A percentile compares a stretch with the other conserved stretches of the same genome.
Evolutionary conservation across 306 rosid genomes (phyloP).

Genomic region (Sicyos edulis): DNA sequence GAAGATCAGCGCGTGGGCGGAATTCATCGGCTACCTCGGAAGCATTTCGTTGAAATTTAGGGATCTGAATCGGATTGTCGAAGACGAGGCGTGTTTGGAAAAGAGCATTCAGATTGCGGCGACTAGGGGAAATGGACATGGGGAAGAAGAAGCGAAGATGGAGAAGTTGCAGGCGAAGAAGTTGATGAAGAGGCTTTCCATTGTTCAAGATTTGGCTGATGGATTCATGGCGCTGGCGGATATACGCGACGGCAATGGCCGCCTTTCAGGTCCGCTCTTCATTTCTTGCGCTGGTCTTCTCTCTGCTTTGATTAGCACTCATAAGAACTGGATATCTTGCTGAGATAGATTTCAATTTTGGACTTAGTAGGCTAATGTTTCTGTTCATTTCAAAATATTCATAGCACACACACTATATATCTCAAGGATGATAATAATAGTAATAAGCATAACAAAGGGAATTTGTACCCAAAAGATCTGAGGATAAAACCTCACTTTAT

Average conservation of each 20-base stretch:
- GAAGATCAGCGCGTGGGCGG: constrained; percentile 53
- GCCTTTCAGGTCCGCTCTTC: constrained; percentile 44
- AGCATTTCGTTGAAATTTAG: constrained; percentile 49
- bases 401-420: not conserved
- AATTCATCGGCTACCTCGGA: constrained; percentile 43
- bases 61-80: constrained; percentile 40
- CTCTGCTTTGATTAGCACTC: constrained; percentile 79
- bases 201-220: constrained; percentile 86
- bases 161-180: constrained; percentile 51
- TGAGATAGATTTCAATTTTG: constrained; percentile 22
- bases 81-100: no score
- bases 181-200: constrained; percentile 57
- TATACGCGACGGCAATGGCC: constrained; percentile 55
- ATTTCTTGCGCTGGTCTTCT: constrained; percentile 60
- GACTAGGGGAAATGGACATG: constrained; percentile 26
- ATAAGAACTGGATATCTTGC: constrained; percentile 84
- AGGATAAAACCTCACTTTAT: not conserved
- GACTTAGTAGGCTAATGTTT: not conserved
- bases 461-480: not conserved
- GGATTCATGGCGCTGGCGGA: constrained; percentile 77
- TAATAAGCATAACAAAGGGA: not conserved
- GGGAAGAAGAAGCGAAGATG: constrained; percentile 40
- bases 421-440: no score
- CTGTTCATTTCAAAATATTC: not conserved
- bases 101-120: no score